Base-by-base conservation (phyloP, 768 basidiomycete genomes). In the Naganishia kalamii region DNA sequence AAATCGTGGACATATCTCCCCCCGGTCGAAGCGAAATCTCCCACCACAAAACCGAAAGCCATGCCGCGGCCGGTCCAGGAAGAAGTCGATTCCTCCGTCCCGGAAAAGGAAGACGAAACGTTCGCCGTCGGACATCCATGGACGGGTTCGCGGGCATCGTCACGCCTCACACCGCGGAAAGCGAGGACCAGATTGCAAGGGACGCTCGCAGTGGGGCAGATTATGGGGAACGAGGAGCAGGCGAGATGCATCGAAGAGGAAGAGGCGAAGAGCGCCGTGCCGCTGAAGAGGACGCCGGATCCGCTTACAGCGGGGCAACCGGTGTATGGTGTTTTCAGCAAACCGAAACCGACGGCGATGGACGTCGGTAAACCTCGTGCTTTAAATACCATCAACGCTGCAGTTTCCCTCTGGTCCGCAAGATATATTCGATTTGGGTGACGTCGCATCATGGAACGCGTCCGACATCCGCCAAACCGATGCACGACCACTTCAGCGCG, bases 401-500 rank as follows among this genome's bases (percentile, higher is more conserved):
- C 6, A 5, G 43, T n/a, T 44, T 11, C 5, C 12, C 21, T n/a
- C 43, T 17, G 17, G 37, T 17, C 17, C 37, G 37, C 37, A 40
- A 40, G 37, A 8, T 7, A 7, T 52, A 29, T 29, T 32, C n/a
- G 21, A 19, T 10, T n/a, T n/a, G n/a, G n/a, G n/a, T n/a, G 51
- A 52, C 49, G 37, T 51, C 40, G 25, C 29, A 29, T 27, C 17
- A n/a, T 21, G 30, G 32, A 25, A n/a, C 25, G 21, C 13, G 5
- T 19, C n/a, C 27, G 15, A 40, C 6, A 15, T 32, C 25, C 21
- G 32, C 15, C 15, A 32, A 32, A 46, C 41, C 50, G 19, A 35
- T 57, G 23, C 63, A 64, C 40, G 63, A 37, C 19, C 32, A 51
- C 17, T 63, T 64, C 63, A 41, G 52, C 50, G 27, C 30, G 12